Evolutionary conservation across 805 yeast genomes (phyloP).

Genomic region (Metschnikowia hibisci): DNA sequence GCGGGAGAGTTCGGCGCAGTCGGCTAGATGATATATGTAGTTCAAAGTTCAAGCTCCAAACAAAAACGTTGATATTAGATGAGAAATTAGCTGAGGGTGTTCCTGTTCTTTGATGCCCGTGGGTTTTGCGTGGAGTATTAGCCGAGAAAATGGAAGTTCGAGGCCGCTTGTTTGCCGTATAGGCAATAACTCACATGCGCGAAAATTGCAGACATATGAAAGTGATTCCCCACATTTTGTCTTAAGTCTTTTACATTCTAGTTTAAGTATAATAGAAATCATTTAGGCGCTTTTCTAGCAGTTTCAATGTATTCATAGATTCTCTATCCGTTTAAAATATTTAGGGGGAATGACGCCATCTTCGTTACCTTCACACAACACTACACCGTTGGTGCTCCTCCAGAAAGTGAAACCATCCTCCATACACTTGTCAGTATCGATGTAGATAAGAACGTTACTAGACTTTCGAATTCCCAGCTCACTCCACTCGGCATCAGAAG

Average conservation of each 20-base stretch:
- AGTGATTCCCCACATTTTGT: constrained; percentile 1
- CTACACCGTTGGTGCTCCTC: constrained; percentile 70
- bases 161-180: background rate
- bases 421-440: constrained; percentile 52
- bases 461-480: constrained; percentile 72
- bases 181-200: constrained; percentile 3
- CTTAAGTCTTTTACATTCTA: no score
- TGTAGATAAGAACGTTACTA: constrained; percentile 55
- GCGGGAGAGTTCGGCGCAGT: background rate
- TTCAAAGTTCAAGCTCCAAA: no score
- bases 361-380: constrained; percentile 58
- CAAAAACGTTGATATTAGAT: background rate
- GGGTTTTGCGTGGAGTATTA: background rate
- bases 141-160: constrained; percentile 4
- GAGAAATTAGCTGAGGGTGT: background rate
- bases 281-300: no score
- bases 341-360: constrained; percentile 47
- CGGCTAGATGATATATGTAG: background rate
- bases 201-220: constrained; percentile 4
- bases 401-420: constrained; percentile 46
- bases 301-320: constrained; percentile 3
- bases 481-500: constrained; percentile 47
- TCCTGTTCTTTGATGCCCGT: background rate
- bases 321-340: constrained; percentile 36
- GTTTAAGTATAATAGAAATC: no score